These are phyloP conservation scores for Linaria vulgaris DNA, from an alignment of 257 asterid genomes.

Conservation along the genomic window DNA sequence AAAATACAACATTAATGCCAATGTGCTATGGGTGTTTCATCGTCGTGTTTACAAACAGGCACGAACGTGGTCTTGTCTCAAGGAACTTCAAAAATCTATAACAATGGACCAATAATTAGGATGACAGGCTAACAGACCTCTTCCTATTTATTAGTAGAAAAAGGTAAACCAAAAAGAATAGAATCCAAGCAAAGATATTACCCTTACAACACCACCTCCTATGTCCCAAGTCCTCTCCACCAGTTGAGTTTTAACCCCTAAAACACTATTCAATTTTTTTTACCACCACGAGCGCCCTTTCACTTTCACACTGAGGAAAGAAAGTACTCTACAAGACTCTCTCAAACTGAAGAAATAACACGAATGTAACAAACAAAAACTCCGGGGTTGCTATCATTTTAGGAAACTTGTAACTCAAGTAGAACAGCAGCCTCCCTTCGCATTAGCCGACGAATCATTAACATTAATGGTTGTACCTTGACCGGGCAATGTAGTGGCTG, in stretches of 20 bases:
- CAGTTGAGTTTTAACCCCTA: neutral
- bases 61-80: no score
- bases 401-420: conserved; percentile 5
- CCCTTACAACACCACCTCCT: no score
- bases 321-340: conserved; percentile 11
- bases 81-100: no score
- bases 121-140: no score
- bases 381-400: no score
- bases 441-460: conserved; percentile 8
- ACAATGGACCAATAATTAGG: no score
- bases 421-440: conserved; percentile 14
- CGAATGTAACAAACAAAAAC: no score
- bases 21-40: no score
- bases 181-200: neutral
- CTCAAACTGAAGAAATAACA: no score
- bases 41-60: no score
- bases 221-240: conserved; percentile 5
- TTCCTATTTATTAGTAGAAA: neutral
- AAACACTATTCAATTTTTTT: neutral
- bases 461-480: conserved; percentile 19
- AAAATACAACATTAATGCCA: no score
- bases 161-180: neutral
- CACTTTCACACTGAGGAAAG: neutral
- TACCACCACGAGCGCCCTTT: neutral
- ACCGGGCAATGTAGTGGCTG: conserved; percentile 12